These are phyloP conservation scores for Neurospora africana DNA, from an alignment of 495 filamentous ascomycete genomes.

Conservation along the genomic window DNA sequence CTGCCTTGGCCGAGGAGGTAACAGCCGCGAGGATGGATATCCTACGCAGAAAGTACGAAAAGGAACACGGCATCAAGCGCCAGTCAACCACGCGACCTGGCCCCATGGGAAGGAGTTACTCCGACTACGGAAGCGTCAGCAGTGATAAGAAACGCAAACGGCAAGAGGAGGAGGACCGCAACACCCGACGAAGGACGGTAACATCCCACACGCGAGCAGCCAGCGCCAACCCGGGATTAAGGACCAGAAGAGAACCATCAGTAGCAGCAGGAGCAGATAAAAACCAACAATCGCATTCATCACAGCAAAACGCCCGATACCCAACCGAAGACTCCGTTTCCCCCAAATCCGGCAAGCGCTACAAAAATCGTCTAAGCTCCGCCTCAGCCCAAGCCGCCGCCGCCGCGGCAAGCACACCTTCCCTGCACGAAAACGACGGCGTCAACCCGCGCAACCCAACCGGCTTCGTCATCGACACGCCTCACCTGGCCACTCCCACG, in stretches of 20 bases:
- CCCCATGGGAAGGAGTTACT: slow-evolving; percentile 4
- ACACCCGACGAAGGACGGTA: slow-evolving; percentile 1
- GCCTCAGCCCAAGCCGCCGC: not conserved
- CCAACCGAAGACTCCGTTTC: slow-evolving; percentile 24
- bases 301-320: not conserved
- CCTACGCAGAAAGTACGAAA: slow-evolving; percentile 3
- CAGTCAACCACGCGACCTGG: not conserved
- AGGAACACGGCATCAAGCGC: slow-evolving; percentile 4
- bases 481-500: slow-evolving; percentile 27
- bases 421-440: not conserved
- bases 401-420: not conserved
- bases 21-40: slow-evolving; percentile 24
- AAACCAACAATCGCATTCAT: not conserved
- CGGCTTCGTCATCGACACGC: slow-evolving; percentile 9
- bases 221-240: not conserved
- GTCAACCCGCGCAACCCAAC: not conserved
- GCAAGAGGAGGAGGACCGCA: slow-evolving; percentile 9
- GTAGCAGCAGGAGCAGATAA: not conserved
- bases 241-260: slow-evolving; percentile 1
- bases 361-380: not conserved
- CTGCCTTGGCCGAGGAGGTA: slow-evolving; percentile 58
- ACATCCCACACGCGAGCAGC: slow-evolving; percentile 1
- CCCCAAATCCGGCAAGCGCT: slow-evolving; percentile 13
- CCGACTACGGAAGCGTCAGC: slow-evolving; percentile 13
- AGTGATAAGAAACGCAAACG: slow-evolving; percentile 35